Conservation (phyloP, 768 basidiomycete species). For the Lentinula sp. region DNA sequence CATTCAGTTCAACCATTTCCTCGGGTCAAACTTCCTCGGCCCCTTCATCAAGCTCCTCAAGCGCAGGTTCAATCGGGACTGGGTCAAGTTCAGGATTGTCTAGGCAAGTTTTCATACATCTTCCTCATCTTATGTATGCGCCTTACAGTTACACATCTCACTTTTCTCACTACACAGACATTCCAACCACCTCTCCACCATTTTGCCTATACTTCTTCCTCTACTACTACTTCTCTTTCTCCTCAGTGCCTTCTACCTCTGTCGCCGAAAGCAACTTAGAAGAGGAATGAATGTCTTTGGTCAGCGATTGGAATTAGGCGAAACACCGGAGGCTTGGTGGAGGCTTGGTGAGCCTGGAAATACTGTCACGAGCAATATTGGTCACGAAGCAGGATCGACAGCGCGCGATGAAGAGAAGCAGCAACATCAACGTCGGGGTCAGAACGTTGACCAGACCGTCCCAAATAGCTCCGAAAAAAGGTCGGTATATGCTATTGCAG, state of each 20-base stretch:
- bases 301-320: constrained; percentile 3
- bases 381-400: not conserved
- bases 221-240: not conserved
- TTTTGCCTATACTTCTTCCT: not conserved
- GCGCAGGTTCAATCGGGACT: not conserved
- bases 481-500: not conserved
- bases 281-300: constrained; percentile 4
- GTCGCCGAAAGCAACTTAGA: constrained; percentile 1
- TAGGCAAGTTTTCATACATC: not conserved
- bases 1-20: not conserved
- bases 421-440: not conserved
- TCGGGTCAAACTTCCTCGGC: not conserved
- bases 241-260: not conserved
- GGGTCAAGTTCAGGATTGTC: not conserved
- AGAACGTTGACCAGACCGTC: not conserved
- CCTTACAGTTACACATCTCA: not conserved
- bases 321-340: constrained; percentile 4
- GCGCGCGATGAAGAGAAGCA: not conserved
- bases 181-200: not conserved
- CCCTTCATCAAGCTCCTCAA: not conserved
- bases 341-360: not conserved
- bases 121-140: not conserved
- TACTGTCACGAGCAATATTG: not conserved
- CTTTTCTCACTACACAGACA: not conserved
- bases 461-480: not conserved